Evolutionary conservation across 129 eudicot genomes (phyloP), one percentile per base, ranked within the genome.

Genomic region (Ambrosia trifida): DNA sequence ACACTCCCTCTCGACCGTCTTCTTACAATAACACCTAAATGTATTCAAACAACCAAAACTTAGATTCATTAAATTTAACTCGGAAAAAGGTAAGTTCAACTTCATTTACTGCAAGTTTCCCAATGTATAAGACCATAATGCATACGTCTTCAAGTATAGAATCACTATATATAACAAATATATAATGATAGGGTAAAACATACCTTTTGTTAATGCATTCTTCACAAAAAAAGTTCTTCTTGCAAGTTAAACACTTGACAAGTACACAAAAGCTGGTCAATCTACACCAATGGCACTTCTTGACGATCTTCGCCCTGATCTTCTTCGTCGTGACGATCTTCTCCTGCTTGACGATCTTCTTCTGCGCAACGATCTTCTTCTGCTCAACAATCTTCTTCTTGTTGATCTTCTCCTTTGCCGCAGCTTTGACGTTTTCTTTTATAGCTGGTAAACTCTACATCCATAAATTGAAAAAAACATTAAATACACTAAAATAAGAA

Each of bases 251-350:
- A 71, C 98, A 93, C 84, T 85, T 84, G 66, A 82, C 77, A 45
- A 93, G 64, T 41, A 72, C 76, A 43, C 78, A 79, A 16, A 72
- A 68, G 59, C 82, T 81, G 69, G 73, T 80, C 53, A 46, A 78
- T 52, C 74, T 59, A 58, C 98, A 93, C 98, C 96, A 93, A 74
- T 93, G 98, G 68, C 98, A 93, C 65, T 75, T 89, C 84, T 64
- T 85, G 59, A 69, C 57, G 75, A 66, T 85, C 82, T 80, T 81
- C 67, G 69, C 54, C 40, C 35, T 68, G 11, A 40, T 7, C 1
- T 40, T 40, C 10, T 40, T 40, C 44, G 44, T 7, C 44, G 5
- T 40, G 44, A 40, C 2, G 2, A 7, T 40, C 11, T 40, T 40
- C 44, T 1, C 2, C 2, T 24, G 28, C 28, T 24, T 1, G 28